These are phyloP conservation scores for Fusarium nisikadoi DNA, from an alignment of 2,329 filamentous ascomycete species.

Conservation along the genomic window DNA sequence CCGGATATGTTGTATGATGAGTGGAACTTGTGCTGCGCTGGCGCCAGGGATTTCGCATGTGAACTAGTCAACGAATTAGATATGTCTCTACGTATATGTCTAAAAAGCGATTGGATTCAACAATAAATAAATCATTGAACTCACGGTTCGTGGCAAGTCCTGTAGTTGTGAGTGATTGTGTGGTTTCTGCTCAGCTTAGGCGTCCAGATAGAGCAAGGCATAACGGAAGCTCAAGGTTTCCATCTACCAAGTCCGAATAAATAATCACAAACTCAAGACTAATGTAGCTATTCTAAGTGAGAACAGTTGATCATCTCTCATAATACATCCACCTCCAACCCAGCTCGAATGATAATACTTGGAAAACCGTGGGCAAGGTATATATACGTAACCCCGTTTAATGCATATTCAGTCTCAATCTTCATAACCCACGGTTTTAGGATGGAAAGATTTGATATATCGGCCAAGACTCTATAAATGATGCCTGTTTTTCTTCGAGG, in stretches of 20 bases:
- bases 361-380: not conserved
- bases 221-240: not conserved
- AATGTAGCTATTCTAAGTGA: not conserved
- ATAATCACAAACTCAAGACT: not conserved
- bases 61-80: not conserved
- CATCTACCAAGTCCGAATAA: not conserved
- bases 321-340: not conserved
- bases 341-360: not conserved
- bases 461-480: conserved; percentile 8
- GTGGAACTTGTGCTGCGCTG: conserved; percentile 16
- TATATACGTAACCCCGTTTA: conserved; percentile 1
- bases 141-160: not conserved
- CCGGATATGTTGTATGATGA: conserved; percentile 27
- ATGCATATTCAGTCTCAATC: conserved; percentile 21
- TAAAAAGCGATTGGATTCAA: conserved; percentile 6
- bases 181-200: not conserved
- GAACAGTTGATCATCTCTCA: not conserved
- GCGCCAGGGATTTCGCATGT: conserved; percentile 15
- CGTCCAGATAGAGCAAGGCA: not conserved
- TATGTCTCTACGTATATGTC: not conserved
- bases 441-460: not conserved
- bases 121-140: not conserved
- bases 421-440: not conserved
- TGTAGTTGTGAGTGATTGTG: not conserved
- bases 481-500: conserved; percentile 26